Conservation (phyloP, 441 rosid genomes). For the Euphorbia celastroides region DNA sequence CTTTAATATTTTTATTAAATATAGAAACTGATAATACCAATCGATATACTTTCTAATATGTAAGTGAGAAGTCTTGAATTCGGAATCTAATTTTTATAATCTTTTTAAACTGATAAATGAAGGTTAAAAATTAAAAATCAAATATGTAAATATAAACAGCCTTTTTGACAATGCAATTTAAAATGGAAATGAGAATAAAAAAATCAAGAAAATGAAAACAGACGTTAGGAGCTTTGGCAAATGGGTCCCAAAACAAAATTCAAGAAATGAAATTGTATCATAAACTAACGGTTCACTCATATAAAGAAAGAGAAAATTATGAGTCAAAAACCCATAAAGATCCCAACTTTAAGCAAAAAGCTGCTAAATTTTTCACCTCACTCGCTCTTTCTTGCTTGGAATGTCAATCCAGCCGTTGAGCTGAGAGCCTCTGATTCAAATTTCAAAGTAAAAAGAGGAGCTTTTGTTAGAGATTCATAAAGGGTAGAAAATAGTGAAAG, state of each 20-base stretch:
- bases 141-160: no score
- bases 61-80: no score
- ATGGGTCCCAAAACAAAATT: constrained; percentile 13
- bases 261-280: constrained; percentile 7
- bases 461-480: background rate
- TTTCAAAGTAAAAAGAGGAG: background rate
- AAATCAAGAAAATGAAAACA: no score
- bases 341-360: constrained; percentile 17
- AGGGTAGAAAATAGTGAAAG: background rate
- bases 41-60: no score
- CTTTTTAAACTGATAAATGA: no score
- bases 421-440: constrained; percentile 13
- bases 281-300: constrained; percentile 8
- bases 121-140: no score
- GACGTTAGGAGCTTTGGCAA: constrained; percentile 29
- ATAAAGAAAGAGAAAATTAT: background rate
- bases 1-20: no score
- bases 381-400: constrained; percentile 12
- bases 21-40: no score
- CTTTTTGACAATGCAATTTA: no score
- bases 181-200: no score
- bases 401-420: constrained; percentile 24
- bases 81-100: no score
- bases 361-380: constrained; percentile 8
- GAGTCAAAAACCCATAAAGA: background rate